phyloP scores from a whole-genome alignment of 495 filamentous ascomycete genomes.

The Xylaria sp. region DNA sequence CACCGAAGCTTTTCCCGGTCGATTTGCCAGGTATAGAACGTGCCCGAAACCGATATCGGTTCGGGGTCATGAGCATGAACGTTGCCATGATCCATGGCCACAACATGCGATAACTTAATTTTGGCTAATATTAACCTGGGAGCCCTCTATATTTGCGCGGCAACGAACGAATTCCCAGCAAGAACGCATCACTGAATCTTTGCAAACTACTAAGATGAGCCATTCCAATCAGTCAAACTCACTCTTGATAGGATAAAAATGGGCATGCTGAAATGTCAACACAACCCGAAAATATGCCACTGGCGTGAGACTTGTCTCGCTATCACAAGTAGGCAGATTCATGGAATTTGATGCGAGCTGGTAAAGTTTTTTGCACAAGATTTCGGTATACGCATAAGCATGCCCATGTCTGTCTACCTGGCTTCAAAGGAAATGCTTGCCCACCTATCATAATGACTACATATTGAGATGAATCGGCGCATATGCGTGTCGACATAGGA shows the following conservation, averaged over 20 bases:
- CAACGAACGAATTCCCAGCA: background rate
- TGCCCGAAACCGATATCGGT: background rate
- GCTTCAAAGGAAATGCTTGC: background rate
- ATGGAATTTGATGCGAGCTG: background rate
- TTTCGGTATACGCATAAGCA: no score
- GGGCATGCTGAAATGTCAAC: background rate
- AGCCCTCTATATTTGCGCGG: background rate
- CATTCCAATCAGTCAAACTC: background rate
- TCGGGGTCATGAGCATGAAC: no score
- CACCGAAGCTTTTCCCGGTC: background rate
- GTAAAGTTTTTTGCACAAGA: background rate
- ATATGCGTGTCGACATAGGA: background rate
- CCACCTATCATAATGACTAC: conserved; percentile 2
- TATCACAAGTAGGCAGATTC: background rate
- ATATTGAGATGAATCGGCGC: background rate
- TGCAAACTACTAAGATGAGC: background rate
- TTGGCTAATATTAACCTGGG: background rate
- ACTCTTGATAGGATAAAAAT: background rate
- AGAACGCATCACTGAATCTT: background rate
- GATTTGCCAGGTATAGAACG: background rate
- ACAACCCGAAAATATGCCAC: background rate
- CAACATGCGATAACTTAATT: background rate
- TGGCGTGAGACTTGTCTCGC: conserved; percentile 7
- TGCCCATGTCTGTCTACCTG: background rate
- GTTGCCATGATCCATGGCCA: background rate